Evolutionary conservation across 208 protist genomes (phyloP), one percentile per base, ranked within the genome.

Genomic region (Histomonas meleagridis): DNA sequence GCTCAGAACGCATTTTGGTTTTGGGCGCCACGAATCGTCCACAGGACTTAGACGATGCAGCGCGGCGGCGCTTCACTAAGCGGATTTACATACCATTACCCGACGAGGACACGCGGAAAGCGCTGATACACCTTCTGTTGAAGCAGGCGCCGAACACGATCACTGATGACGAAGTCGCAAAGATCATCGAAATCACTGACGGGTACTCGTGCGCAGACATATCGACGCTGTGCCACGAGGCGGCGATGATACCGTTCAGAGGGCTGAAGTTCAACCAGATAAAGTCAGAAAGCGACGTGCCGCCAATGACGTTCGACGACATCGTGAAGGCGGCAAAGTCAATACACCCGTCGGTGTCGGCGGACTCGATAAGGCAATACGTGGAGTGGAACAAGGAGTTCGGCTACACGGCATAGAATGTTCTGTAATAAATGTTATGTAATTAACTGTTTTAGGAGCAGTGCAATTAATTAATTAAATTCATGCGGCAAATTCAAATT

Each of bases 1-100:
- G 51, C 35, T 90, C 93, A 21, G 94, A 96, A 79, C 91, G 93
- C 5, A 90, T 95, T 12, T 91, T 95, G 28, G 28, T 95, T 32
- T 92, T 95, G 48, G 96, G 94, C 40, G 96, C 96, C 7, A 97
- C 96, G 90, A 97, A 97, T 79, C 51, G 95, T 38, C 97, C 97
- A 32, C 94, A 95, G 55, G 97, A 98, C 62, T 70, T 98, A 0
- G 97, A 98, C 93, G 96, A 97, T 62, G 97, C 97, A 32, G 95
- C 96, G 28, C 92, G 96, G 2, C 78, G 97, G 46, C 94, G 97
- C 23, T 62, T 95, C n/a, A 46, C 38, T 62, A 92, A 91, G 38
- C 57, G 92, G n/a, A 86, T 98, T 32, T 98, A 98, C 93, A 96
- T 98, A 48, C 96, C 96, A 9, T 92, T 98, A 35, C 97, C 97